phyloP scores from a whole-genome alignment of 352 stramenopile genomes.

The Nothophytophthora sp. region DNA sequence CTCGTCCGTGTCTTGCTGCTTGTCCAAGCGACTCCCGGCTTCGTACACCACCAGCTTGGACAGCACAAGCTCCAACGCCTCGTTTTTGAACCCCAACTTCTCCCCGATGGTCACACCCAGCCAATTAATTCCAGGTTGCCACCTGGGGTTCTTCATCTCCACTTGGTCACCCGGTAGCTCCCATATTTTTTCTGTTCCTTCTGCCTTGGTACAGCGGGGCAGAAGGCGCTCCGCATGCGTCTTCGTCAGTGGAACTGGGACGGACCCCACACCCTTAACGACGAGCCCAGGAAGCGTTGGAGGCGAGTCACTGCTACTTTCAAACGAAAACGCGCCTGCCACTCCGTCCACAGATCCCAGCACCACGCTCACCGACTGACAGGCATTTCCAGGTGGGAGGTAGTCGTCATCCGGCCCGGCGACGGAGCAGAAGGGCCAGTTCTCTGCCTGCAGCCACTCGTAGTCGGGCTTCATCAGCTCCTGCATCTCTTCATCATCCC shows the following conservation, averaged over 20 bases:
- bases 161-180: constrained; percentile 4
- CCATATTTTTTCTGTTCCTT: constrained; percentile 4
- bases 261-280: background rate
- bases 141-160: constrained; percentile 14
- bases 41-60: constrained; percentile 11
- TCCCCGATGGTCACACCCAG: background rate
- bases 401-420: constrained; percentile 12
- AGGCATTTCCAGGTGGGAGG: constrained; percentile 7
- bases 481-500: no score
- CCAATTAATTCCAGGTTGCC: constrained; percentile 1
- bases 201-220: background rate
- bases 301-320: constrained; percentile 2
- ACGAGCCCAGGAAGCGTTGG: constrained; percentile 3
- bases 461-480: no score
- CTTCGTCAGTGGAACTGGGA: constrained; percentile 10
- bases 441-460: no score
- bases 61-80: constrained; percentile 1
- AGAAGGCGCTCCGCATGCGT: constrained; percentile 5
- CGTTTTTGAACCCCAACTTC: constrained; percentile 7
- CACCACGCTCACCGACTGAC: constrained; percentile 9
- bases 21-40: background rate
- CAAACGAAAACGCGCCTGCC: constrained; percentile 6
- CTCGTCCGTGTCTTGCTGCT: constrained; percentile 8
- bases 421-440: constrained; percentile 16
- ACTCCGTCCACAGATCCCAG: constrained; percentile 8